These are phyloP conservation scores for Silene uniflora DNA, from an alignment of 148 eudicot genomes.

Conservation along the genomic window DNA sequence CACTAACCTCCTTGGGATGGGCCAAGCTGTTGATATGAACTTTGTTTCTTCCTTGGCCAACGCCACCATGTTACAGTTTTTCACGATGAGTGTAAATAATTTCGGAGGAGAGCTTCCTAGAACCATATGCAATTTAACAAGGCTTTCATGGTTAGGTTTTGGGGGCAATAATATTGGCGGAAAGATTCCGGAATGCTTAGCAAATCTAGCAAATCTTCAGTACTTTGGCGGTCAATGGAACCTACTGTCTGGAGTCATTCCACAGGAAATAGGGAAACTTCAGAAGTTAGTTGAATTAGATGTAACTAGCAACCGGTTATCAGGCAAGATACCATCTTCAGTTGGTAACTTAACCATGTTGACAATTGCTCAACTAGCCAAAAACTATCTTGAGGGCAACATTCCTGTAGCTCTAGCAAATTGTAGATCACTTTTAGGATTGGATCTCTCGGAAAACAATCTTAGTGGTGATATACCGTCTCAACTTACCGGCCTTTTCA, in stretches of 20 bases:
- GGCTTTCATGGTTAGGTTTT: constrained; percentile 1
- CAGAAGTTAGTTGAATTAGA: background rate
- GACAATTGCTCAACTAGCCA: too few species aligned
- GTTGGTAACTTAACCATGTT: too few species aligned
- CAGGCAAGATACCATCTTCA: too few species aligned
- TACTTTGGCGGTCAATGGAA: background rate
- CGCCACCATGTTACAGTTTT: constrained; percentile 16
- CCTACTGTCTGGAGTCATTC: constrained; percentile 30
- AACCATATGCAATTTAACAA: constrained; percentile 34
- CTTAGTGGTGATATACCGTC: too few species aligned
- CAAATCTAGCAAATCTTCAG: constrained; percentile 22
- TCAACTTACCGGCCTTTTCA: too few species aligned
- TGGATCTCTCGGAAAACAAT: too few species aligned
- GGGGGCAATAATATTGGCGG: constrained; percentile 22
- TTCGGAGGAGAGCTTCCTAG: constrained; percentile 34
- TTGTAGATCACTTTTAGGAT: too few species aligned
- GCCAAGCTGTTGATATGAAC: constrained; percentile 20
- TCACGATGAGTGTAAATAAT: constrained; percentile 16
- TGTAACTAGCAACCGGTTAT: too few species aligned
- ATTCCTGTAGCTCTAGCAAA: too few species aligned
- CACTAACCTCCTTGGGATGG: constrained; percentile 31
- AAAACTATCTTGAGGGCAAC: too few species aligned
- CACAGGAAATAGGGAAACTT: constrained; percentile 26
- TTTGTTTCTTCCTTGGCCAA: constrained; percentile 35
- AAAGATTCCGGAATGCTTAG: constrained; percentile 27